Percentiles rank a stretch among this genome's conserved stretches.
Evolutionary conservation across 2,329 filamentous ascomycete genomes (phyloP).

Genomic region (Cladosporium colombiae): DNA sequence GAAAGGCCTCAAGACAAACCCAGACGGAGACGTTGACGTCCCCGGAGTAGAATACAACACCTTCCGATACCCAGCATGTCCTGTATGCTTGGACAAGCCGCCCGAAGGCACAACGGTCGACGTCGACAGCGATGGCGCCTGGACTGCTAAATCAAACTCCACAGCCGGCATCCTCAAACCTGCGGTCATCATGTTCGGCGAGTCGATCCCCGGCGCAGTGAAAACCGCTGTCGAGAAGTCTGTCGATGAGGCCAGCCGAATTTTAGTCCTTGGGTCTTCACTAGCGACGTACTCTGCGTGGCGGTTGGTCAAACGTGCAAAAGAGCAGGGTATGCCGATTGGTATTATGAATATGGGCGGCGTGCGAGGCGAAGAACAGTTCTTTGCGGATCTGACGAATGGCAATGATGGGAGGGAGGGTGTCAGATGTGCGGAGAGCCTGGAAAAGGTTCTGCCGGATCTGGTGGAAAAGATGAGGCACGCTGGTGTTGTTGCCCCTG

Average conservation of each 20-base stretch:
- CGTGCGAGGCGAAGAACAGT: slow-evolving; percentile 73
- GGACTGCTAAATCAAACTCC: slow-evolving; percentile 51
- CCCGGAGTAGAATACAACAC: slow-evolving; percentile 83
- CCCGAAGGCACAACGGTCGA: slow-evolving; percentile 62
- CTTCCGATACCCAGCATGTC: slow-evolving; percentile 89
- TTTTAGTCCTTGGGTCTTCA: slow-evolving; percentile 84
- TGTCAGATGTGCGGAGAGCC: slow-evolving; percentile 43
- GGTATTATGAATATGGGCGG: slow-evolving; percentile 87
- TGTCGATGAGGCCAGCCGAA: slow-evolving; percentile 71
- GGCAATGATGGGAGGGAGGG: slow-evolving; percentile 40
- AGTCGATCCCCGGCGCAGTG: slow-evolving; percentile 70
- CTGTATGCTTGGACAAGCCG: slow-evolving; percentile 69
- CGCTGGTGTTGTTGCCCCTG: neutral
- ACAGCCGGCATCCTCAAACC: slow-evolving; percentile 82
- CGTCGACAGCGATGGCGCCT: slow-evolving; percentile 79
- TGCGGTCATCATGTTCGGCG: slow-evolving; percentile 94
- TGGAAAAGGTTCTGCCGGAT: slow-evolving; percentile 42
- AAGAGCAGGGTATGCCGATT: slow-evolving; percentile 80
- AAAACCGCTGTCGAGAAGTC: slow-evolving; percentile 77
- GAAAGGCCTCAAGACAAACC: slow-evolving; percentile 78
- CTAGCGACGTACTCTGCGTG: slow-evolving; percentile 95
- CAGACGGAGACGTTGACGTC: slow-evolving; percentile 91
- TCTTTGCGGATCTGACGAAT: slow-evolving; percentile 62
- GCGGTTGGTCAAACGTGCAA: slow-evolving; percentile 80
- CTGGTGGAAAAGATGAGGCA: slow-evolving; percentile 34